Evolutionary conservation across 2,329 filamentous ascomycete genomes (phyloP), one percentile per base, ranked within the genome.

Genomic region (Paraphaeosphaeria sporulosa): DNA sequence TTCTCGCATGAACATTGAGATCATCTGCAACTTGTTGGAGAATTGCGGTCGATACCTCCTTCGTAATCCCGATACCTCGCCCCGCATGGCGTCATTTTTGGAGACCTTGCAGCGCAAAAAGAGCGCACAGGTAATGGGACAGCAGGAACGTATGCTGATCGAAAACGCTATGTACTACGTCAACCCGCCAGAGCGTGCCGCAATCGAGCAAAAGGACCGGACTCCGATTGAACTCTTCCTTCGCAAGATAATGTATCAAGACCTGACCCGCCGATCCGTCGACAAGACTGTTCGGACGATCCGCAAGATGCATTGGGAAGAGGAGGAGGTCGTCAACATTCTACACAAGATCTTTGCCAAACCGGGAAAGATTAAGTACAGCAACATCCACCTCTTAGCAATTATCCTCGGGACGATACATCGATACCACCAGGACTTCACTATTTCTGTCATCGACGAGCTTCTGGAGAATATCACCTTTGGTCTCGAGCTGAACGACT

Each of bases 141-240:
- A 97, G 71, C 93, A 96, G 69, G 95, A 99, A 79, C 90, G 94
- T 42, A 98, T 99, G 94, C 87, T 98, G 32, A 95, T 99, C 59
- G 95, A 99, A 77, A 99, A 99, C 74, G 95, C 95, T 3, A 88
- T 97, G 59, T 99, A 99, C 79, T 98, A 97, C 69, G 95, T 99
- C 58, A 95, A 98, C 71, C 95, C 95, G 15, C 96, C 95, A 0
- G 90, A 96, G 75, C 88, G 95, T 62, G 91, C 94, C 34, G 94
- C 95, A 0, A 97, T 99, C 57, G 90, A 96, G 77, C 94, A 98
- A 74, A 99, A 98, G 77, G 95, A 99, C 78, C 87, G 95, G 49
- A 96, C 93, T 0, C 94, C 95, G 0, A 91, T 95, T 74, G 94
- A 99, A 68, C 84, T 96, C 27, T 99, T 96, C 74, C 89, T 99